Evolutionary conservation across 2,329 filamentous ascomycete genomes (phyloP), one percentile per base, ranked within the genome.

Genomic region (Sporothrix phasma): DNA sequence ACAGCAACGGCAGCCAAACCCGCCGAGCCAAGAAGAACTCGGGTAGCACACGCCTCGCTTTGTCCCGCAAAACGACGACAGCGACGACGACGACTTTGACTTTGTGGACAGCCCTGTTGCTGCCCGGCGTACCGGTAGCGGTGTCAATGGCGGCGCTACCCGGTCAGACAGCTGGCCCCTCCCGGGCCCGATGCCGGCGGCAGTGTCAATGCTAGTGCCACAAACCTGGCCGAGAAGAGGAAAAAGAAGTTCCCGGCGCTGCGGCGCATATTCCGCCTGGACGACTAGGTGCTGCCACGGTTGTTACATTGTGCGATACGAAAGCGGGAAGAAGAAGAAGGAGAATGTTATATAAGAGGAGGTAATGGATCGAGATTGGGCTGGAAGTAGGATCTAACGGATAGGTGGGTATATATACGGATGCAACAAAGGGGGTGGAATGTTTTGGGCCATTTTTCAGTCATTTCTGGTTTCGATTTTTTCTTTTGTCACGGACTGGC

Each of bases 231-330:
- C 49, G n/a, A 45, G 4, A 72, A 69, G 67, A 80, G 75, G 76
- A 84, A 82, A 76, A 90, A 89, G 80, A 88, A 87, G 74, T 90
- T 90, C 73, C 80, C 81, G 47, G 76, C 78, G 63, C 74, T 90
- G 71, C 83, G 88, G 72, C 83, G 79, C 72, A 87, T 88, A 73
- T 88, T 90, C 74, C 73, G 78, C 47, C 72, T 82, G 64, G 72
- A 80, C 66, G 78, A 80, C 43, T 70, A 54, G 45, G 10, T 49
- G 59, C 39, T 29, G 39, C 34, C 56, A 13, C 17, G 19, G 58
- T 37, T 17, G 17, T 17, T 10, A 6, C 6, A 15, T 22, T 61
- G 11, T 49, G 43, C 24, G 34, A 6, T 5, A 13, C 8, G 34
- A 39, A 15, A 11, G 10, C n/a, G 37, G 7, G 53, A 46, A 43